phyloP scores from a whole-genome alignment of 2,329 filamentous ascomycete genomes.

The Cercospora berteroae region DNA sequence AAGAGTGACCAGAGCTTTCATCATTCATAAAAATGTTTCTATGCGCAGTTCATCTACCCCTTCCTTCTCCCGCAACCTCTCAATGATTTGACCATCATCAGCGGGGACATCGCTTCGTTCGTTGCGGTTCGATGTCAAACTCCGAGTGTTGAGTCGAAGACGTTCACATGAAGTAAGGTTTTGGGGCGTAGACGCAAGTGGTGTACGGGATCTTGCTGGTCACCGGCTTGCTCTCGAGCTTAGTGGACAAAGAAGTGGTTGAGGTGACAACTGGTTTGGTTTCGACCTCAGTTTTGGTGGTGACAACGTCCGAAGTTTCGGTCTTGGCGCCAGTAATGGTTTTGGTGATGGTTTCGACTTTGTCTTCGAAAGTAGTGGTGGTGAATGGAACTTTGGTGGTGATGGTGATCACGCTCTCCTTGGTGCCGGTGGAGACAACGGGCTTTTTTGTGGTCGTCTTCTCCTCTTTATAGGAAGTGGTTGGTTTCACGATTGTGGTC shows the following conservation, averaged over 20 bases:
- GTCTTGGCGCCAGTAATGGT: slow-evolving; percentile 3
- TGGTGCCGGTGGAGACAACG: neutral
- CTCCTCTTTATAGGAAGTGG: neutral
- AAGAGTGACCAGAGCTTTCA: neutral
- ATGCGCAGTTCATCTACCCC: neutral
- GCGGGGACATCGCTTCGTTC: neutral
- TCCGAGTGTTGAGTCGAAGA: neutral
- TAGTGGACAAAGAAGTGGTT: slow-evolving; percentile 9
- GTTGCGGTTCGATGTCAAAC: neutral
- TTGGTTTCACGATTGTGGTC: slow-evolving; percentile 11
- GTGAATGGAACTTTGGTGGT: slow-evolving; percentile 8
- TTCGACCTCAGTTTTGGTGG: slow-evolving; percentile 2
- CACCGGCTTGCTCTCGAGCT: neutral
- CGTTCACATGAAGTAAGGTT: slow-evolving; percentile 12
- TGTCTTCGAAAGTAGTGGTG: slow-evolving; percentile 6
- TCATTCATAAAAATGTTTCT: neutral
- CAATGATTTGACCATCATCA: neutral
- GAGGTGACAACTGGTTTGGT: slow-evolving; percentile 9
- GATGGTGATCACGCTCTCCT: slow-evolving; percentile 4
- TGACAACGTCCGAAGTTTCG: slow-evolving; percentile 1
- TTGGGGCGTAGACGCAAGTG: slow-evolving; percentile 10
- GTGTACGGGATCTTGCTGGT: slow-evolving; percentile 10
- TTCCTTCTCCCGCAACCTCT: neutral
- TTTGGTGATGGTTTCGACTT: slow-evolving; percentile 2
- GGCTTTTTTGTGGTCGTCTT: slow-evolving; percentile 1